Evolutionary conservation across 164 flowering plant genomes (phyloP).

Genomic region (Chloranthus sessilifolius): DNA sequence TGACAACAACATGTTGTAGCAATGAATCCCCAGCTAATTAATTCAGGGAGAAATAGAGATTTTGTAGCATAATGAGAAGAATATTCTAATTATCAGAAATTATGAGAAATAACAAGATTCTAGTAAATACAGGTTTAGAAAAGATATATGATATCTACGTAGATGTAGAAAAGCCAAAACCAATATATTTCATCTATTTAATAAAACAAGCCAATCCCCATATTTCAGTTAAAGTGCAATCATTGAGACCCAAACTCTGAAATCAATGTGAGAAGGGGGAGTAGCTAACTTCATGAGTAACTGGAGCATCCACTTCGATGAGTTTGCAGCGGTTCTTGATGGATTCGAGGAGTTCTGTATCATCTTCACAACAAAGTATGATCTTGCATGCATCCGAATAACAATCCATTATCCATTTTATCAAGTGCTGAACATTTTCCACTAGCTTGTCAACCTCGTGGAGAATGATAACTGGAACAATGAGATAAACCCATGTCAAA

Average conservation of each 20-base stretch:
- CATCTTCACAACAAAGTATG: constrained; percentile 70
- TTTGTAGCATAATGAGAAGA: too few relatives aligned
- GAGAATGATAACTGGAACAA: constrained; percentile 52
- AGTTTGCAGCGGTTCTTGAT: constrained; percentile 59
- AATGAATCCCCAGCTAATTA: too few relatives aligned
- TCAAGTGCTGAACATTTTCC: constrained; percentile 57
- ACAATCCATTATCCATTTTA: constrained; percentile 76
- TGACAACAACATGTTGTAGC: too few relatives aligned
- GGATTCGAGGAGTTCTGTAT: constrained; percentile 43
- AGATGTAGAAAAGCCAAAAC: too few relatives aligned
- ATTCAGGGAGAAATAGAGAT: background rate
- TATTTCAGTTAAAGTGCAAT: too few relatives aligned
- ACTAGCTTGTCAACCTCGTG: constrained; percentile 55
- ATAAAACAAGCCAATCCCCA: too few relatives aligned
- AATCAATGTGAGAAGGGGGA: constrained; percentile 1
- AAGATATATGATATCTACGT: too few relatives aligned
- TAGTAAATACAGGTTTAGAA: too few relatives aligned
- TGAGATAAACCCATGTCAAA: constrained; percentile 6
- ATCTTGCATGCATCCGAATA: constrained; percentile 65
- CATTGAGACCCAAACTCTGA: too few relatives aligned
- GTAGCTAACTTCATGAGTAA: constrained; percentile 53
- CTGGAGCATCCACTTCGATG: constrained; percentile 50
- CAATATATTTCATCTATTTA: too few relatives aligned
- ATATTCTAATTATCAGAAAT: too few relatives aligned
- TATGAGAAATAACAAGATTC: too few relatives aligned